Evolutionary conservation across 805 yeast species (phyloP), one percentile per base, ranked within the genome.

Genomic region (Metschnikowia similis): DNA sequence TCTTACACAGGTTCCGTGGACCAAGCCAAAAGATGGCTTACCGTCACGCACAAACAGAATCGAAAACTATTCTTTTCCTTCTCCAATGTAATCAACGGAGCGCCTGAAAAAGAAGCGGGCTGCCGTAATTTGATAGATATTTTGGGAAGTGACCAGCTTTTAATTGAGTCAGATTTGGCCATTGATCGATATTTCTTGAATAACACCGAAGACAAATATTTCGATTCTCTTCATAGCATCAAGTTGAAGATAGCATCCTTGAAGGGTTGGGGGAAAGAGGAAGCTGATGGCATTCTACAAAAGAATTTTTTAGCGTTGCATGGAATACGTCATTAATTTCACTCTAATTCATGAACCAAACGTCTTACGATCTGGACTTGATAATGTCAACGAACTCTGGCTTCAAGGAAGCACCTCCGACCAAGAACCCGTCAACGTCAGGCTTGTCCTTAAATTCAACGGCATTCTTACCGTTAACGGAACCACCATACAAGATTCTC

Each of bases 341-440:
- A 41, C 36, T 21, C 26, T 39, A 39, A 39, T 39, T 28, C 32
- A 38, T 27, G 29, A 28, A 26, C 37, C 26, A 14, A 21, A n/a
- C 10, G 8, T 47, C 50, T 70, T 82, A 88, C 69, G 77, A 75
- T 85, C 96, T 86, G 48, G 96, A 87, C 79, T 87, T 92, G 82
- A 94, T 80, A 69, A 94, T 94, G 76, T 89, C 94, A 67, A 89
- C 83, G 68, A 94, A 94, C 79, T 94, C 99, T 59, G 99, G 96
- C 83, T 94, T 94, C 74, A 94, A 83, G 42, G 96, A 89, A 67
- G 99, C 99, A 79, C 99, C 99, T 68, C 99, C 99, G 64, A 94
- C 99, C 66, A 94, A 83, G 92, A 91, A 94, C 48, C 99, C 99
- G 69, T 94, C 99, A 57, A 94, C 95, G 67, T 94, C 97, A 27